Conservation (phyloP, 2,329 filamentous ascomycete genomes). For the Talaromyces sp. region DNA sequence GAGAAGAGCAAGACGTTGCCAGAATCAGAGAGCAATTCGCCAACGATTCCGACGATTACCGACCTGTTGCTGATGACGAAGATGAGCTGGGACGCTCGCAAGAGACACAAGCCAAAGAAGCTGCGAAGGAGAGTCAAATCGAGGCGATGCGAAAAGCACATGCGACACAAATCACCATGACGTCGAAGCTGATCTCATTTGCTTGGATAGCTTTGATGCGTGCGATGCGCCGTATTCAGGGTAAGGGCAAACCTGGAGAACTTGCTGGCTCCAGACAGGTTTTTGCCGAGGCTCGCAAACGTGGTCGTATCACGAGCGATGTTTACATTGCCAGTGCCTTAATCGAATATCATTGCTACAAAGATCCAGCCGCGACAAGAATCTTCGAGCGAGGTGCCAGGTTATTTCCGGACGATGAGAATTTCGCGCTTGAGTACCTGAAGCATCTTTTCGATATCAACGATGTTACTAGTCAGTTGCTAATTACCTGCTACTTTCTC, state of each 20-base stretch:
- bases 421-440: constrained; percentile 91
- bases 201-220: constrained; percentile 94
- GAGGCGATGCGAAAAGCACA: constrained; percentile 62
- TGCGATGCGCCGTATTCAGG: constrained; percentile 89
- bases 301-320: constrained; percentile 85
- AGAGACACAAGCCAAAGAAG: constrained; percentile 49
- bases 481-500: not conserved
- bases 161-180: constrained; percentile 66
- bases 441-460: constrained; percentile 91
- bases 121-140: constrained; percentile 53
- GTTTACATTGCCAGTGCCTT: constrained; percentile 91
- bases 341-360: constrained; percentile 94
- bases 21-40: constrained; percentile 55
- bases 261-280: constrained; percentile 74
- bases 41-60: constrained; percentile 37
- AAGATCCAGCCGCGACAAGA: constrained; percentile 84
- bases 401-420: constrained; percentile 88
- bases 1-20: constrained; percentile 59
- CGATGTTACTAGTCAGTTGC: constrained; percentile 79
- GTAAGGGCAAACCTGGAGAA: constrained; percentile 68
- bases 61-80: constrained; percentile 46
- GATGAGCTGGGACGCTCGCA: constrained; percentile 52
- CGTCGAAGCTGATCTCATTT: constrained; percentile 83
- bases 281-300: constrained; percentile 82
- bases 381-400: constrained; percentile 94